Evolutionary conservation across 495 filamentous ascomycete species (phyloP), one percentile per base, ranked within the genome.

Genomic region (Podospora didyma): DNA sequence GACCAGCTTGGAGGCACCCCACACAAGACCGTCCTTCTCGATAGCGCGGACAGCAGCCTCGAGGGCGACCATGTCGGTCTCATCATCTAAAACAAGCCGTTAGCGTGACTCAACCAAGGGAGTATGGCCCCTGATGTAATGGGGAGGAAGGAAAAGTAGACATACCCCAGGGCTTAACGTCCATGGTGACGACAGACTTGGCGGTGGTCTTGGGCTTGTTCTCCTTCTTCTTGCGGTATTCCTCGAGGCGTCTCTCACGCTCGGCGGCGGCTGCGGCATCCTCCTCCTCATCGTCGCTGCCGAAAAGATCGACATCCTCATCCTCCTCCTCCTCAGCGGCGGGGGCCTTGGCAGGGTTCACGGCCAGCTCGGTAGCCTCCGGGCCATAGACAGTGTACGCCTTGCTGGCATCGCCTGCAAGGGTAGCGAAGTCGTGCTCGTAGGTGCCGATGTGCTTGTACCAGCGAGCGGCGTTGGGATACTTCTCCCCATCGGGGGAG

Each of bases 151-250:
- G 53, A 50, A n/a, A 11, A 31, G 19, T 26, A 16, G 61, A 82
- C 87, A 64, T 87, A 96, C 95, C 94, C 94, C 94, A 98, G 58
- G 94, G 95, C 84, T 98, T 98, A 57, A 98, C 90, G 64, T 97
- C 93, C 58, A 98, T 62, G 45, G 90, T 97, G 64, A 97, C 93
- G 51, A 97, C 75, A 39, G 92, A 96, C 85, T 98, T 98, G 64
- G 94, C 94, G 54, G 84, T 86, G 63, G 84, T 79, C 89, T 97
- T 97, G 63, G 81, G 74, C 82, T 96, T 96, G 69, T 76, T 80
- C 67, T 86, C 92, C 88, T 98, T 97, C 86, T 98, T 98, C 79
- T 89, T 89, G 76, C 86, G 86, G 84, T 98, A 98, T 69, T 91
- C 95, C 49, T 83, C 92, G 54, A 98, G 81, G 67, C 90, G 85